These are phyloP conservation scores for Phaeosphaeriaceae sp. DNA, from an alignment of 2,329 filamentous ascomycete genomes.

Conservation along the genomic window DNA sequence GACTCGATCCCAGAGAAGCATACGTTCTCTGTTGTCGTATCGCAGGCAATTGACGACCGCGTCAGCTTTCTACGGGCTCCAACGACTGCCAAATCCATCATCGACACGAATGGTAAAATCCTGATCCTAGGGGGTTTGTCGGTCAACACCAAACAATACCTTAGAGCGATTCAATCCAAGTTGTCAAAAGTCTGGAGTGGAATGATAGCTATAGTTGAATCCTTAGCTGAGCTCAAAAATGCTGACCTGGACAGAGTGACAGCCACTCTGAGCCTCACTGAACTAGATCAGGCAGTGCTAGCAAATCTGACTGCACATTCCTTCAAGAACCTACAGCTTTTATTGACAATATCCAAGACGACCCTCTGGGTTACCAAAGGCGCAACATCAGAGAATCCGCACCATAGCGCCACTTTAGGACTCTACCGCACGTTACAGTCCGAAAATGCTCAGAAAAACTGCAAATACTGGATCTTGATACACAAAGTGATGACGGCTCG, in stretches of 20 bases:
- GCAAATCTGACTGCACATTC: background rate
- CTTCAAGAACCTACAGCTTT: slow-evolving; percentile 1
- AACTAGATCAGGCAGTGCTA: slow-evolving; percentile 12
- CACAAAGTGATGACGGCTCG: too few species aligned
- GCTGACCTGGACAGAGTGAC: too few species aligned
- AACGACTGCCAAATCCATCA: background rate
- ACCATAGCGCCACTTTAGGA: slow-evolving; percentile 15
- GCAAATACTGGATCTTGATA: too few species aligned
- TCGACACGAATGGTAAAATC: too few species aligned
- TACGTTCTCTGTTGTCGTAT: background rate
- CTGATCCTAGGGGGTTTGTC: too few species aligned
- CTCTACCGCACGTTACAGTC: slow-evolving; percentile 6
- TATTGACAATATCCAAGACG: slow-evolving; percentile 3
- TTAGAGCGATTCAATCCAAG: too few species aligned
- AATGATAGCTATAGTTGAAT: too few species aligned
- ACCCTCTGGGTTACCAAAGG: slow-evolving; percentile 21
- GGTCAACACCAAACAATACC: too few species aligned
- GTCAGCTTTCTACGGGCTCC: slow-evolving; percentile 7
- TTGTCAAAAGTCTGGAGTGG: too few species aligned
- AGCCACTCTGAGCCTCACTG: background rate
- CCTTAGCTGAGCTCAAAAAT: too few species aligned
- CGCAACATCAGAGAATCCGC: slow-evolving; percentile 5
- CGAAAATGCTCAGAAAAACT: too few species aligned
- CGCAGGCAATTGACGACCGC: slow-evolving; percentile 9
- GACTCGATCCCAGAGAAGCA: too few species aligned